Percentiles rank a stretch among this genome's conserved stretches.
phyloP scores from a whole-genome alignment of 169 alveolate species.

The Eimeria necatrix region DNA sequence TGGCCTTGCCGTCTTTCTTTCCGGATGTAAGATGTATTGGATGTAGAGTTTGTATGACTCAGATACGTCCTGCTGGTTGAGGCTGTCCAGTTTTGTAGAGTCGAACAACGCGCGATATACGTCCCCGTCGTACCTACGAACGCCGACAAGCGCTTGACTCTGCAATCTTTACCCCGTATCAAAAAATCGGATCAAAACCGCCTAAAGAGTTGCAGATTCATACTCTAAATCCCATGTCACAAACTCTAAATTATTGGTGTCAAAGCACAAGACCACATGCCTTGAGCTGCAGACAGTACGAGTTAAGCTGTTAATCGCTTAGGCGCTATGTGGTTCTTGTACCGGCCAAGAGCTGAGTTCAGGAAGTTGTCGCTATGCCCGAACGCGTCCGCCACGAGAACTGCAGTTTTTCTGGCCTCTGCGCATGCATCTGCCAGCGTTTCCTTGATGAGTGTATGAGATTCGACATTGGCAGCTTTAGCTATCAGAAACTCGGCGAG shows the following conservation, averaged over 20 bases:
- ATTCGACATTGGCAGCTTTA: background rate
- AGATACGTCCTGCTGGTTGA: slow-evolving; percentile 69
- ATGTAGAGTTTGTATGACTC: slow-evolving; percentile 62
- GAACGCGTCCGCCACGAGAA: slow-evolving; percentile 70
- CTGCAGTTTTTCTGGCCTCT: slow-evolving; percentile 70
- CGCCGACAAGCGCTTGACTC: background rate
- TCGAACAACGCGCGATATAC: slow-evolving; percentile 76
- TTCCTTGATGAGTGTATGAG: background rate
- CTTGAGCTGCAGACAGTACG: no score
- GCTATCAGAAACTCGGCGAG: slow-evolving; percentile 69
- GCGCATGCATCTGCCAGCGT: slow-evolving; percentile 10
- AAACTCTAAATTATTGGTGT: background rate
- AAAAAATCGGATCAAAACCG: no score
- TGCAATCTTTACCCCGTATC: background rate
- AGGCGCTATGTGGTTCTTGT: background rate
- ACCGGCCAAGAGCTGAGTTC: slow-evolving; percentile 81
- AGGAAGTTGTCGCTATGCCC: slow-evolving; percentile 73
- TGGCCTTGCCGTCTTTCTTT: slow-evolving; percentile 46
- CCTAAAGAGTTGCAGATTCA: background rate
- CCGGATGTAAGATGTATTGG: slow-evolving; percentile 82
- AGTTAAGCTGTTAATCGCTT: no score
- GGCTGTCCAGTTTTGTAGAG: slow-evolving; percentile 63
- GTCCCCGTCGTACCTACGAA: slow-evolving; percentile 78
- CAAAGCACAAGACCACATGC: no score
- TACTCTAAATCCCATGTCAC: background rate